These are phyloP conservation scores for Verticillium klebahnii DNA, from an alignment of 2,329 filamentous ascomycete genomes.

Conservation along the genomic window DNA sequence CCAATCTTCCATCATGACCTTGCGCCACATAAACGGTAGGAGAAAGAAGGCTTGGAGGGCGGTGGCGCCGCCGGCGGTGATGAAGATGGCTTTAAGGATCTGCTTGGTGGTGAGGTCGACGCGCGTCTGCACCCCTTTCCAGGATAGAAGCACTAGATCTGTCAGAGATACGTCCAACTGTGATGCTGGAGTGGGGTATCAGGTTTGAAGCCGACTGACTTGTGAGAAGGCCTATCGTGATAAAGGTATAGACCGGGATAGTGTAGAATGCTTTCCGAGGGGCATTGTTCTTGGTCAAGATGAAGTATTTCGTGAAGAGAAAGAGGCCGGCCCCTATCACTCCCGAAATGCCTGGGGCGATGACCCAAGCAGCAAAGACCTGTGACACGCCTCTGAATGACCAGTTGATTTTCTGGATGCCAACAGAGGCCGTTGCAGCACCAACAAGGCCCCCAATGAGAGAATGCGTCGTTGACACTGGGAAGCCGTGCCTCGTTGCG, in stretches of 20 bases:
- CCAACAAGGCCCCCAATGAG: slow-evolving; percentile 39
- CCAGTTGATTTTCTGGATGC: slow-evolving; percentile 30
- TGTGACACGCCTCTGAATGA: slow-evolving; percentile 30
- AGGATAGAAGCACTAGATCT: slow-evolving; percentile 45
- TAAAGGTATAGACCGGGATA: slow-evolving; percentile 32
- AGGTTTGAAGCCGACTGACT: slow-evolving; percentile 18
- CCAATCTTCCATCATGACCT: slow-evolving; percentile 47
- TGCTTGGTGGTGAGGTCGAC: slow-evolving; percentile 16
- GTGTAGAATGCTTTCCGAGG: slow-evolving; percentile 25
- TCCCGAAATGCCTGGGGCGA: slow-evolving; percentile 29
- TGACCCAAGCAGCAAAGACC: slow-evolving; percentile 32
- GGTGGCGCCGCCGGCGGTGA: slow-evolving; percentile 35
- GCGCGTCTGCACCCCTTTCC: slow-evolving; percentile 27
- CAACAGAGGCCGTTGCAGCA: slow-evolving; percentile 29
- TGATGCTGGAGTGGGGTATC: too few species aligned
- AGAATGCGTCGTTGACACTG: slow-evolving; percentile 50
- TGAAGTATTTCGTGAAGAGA: slow-evolving; percentile 25
- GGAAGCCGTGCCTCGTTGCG: slow-evolving; percentile 45
- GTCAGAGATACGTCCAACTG: slow-evolving; percentile 5
- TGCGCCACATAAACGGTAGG: slow-evolving; percentile 46
- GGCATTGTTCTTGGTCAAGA: slow-evolving; percentile 22
- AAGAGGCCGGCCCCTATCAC: slow-evolving; percentile 26
- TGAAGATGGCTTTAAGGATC: slow-evolving; percentile 33
- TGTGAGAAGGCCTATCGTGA: slow-evolving; percentile 28
- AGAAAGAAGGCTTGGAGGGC: slow-evolving; percentile 41